phyloP scores from a whole-genome alignment of 2,329 filamentous ascomycete genomes.

The Pseudogymnoascus sp. region DNA sequence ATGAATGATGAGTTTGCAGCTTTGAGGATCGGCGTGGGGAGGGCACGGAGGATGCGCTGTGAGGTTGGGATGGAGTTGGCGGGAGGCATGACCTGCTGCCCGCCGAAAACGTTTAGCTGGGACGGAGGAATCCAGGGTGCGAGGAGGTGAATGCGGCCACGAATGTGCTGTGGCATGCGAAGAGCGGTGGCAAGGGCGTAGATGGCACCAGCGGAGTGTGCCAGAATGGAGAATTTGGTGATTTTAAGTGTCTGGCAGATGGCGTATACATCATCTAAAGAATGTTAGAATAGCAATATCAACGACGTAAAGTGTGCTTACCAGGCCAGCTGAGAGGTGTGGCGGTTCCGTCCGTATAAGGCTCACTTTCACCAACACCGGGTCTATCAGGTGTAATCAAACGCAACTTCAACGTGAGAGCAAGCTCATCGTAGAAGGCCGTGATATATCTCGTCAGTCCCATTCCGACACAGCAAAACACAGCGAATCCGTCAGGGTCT shows the following conservation, averaged over 20 bases:
- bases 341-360: constrained; percentile 72
- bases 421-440: constrained; percentile 94
- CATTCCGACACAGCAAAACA: constrained; percentile 98
- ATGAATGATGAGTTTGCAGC: constrained; percentile 95
- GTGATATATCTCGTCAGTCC: constrained; percentile 92
- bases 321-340: constrained; percentile 92
- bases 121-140: constrained; percentile 97
- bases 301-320: constrained; percentile 31
- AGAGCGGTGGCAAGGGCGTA: constrained; percentile 93
- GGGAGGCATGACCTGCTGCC: constrained; percentile 66
- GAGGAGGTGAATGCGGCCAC: constrained; percentile 85
- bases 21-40: constrained; percentile 85
- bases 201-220: constrained; percentile 95
- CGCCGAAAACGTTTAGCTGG: constrained; percentile 74
- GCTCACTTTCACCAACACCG: constrained; percentile 85
- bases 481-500: constrained; percentile 80
- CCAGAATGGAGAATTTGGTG: constrained; percentile 90
- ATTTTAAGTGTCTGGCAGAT: constrained; percentile 91
- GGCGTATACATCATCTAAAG: constrained; percentile 70
- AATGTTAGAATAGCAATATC: constrained; percentile 19
- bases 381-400: constrained; percentile 92
- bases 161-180: constrained; percentile 91
- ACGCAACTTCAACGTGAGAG: constrained; percentile 76
- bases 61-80: constrained; percentile 83
- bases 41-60: constrained; percentile 79